Percentiles rank a stretch among this genome's conserved stretches.
These are phyloP conservation scores for Psilocybe azurescens DNA, from an alignment of 768 basidiomycete genomes.

Conservation along the genomic window DNA sequence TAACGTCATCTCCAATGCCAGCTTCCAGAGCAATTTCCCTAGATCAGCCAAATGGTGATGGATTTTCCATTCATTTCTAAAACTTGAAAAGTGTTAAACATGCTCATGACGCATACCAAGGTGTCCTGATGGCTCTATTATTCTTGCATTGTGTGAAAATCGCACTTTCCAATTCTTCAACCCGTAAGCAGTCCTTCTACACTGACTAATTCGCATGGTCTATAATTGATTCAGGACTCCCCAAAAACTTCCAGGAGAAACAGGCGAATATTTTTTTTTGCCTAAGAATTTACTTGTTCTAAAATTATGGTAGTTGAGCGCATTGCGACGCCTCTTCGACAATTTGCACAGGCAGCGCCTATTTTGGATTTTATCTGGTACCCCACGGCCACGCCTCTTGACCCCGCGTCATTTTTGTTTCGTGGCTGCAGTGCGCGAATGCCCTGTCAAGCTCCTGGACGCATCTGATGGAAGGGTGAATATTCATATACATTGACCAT, in stretches of 20 bases:
- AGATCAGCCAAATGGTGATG: constrained; percentile 24
- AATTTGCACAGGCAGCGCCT: constrained; percentile 64
- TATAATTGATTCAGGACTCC: neutral
- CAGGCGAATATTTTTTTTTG: neutral
- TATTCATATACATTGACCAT: neutral
- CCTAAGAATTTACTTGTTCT: neutral
- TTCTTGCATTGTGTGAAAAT: constrained; percentile 77
- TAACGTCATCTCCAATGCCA: neutral
- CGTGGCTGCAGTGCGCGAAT: constrained; percentile 81
- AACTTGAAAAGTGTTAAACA: neutral
- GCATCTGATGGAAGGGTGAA: constrained; percentile 76
- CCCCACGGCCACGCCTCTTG: constrained; percentile 65
- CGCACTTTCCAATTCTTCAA: constrained; percentile 61
- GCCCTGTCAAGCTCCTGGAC: constrained; percentile 86
- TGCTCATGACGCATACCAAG: constrained; percentile 40
- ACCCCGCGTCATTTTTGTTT: constrained; percentile 82
- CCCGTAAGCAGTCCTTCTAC: constrained; percentile 41
- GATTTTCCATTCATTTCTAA: neutral
- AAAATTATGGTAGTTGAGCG: neutral
- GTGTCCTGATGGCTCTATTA: constrained; percentile 75
- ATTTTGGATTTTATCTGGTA: constrained; percentile 88
- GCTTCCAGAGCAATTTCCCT: constrained; percentile 15
- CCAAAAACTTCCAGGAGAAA: neutral
- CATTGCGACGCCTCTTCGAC: constrained; percentile 21
- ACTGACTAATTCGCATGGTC: neutral